These are phyloP conservation scores for Russula earlei DNA, from an alignment of 768 basidiomycete species.

Conservation along the genomic window DNA sequence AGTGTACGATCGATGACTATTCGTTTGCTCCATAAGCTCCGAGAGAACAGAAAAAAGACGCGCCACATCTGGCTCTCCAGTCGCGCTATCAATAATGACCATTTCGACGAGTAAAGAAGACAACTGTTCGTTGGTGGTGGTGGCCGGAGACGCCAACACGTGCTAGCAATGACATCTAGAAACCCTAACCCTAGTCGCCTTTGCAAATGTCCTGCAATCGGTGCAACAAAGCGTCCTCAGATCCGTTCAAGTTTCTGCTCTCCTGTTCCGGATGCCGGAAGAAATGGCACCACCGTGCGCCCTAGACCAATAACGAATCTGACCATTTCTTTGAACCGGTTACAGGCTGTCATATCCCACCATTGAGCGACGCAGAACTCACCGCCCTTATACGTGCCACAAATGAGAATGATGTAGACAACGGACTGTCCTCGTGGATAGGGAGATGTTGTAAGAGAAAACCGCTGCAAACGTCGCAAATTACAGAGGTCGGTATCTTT, in stretches of 20 bases:
- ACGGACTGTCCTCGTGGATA: slow-evolving; percentile 23
- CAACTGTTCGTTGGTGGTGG: neutral
- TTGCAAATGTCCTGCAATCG: slow-evolving; percentile 22
- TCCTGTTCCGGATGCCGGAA: slow-evolving; percentile 28
- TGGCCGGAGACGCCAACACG: neutral
- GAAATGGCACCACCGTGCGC: slow-evolving; percentile 30
- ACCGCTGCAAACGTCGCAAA: slow-evolving; percentile 1
- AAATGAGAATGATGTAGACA: slow-evolving; percentile 22
- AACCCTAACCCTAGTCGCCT: slow-evolving; percentile 18
- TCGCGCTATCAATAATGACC: slow-evolving; percentile 43
- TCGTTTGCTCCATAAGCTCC: slow-evolving; percentile 78
- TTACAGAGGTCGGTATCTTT: slow-evolving; percentile 3
- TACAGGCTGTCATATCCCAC: slow-evolving; percentile 29
- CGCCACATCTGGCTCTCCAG: slow-evolving; percentile 47
- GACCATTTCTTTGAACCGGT: neutral
- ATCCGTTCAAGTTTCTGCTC: slow-evolving; percentile 27
- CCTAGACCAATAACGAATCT: neutral
- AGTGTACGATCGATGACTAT: slow-evolving; percentile 65
- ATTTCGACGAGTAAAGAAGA: slow-evolving; percentile 24
- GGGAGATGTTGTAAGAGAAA: slow-evolving; percentile 28
- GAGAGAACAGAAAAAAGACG: slow-evolving; percentile 60
- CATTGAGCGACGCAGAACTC: slow-evolving; percentile 24
- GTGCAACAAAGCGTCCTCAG: slow-evolving; percentile 10
- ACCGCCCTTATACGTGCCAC: slow-evolving; percentile 22
- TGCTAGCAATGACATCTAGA: neutral